These are phyloP conservation scores for Crithidia sp. DNA, from an alignment of 208 protist species.

Conservation along the genomic window DNA sequence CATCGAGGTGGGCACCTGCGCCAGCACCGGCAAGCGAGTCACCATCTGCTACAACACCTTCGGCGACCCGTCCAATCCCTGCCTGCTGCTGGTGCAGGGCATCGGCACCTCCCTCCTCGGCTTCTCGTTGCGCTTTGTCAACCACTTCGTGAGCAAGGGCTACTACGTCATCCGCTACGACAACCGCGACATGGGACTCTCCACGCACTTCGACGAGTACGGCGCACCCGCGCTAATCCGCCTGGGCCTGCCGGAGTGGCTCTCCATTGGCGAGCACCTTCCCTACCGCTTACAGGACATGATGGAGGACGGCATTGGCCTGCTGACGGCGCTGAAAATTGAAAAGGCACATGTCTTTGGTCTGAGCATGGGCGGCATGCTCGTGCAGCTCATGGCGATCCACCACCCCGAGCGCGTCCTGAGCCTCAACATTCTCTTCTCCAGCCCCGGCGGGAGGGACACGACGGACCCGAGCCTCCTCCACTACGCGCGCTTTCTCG, in stretches of 20 bases:
- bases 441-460: conserved; percentile 51
- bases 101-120: conserved; percentile 39
- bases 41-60: conserved; percentile 83
- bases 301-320: conserved; percentile 62
- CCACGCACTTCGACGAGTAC: conserved; percentile 62
- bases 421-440: conserved; percentile 65
- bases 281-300: conserved; percentile 78
- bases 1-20: conserved; percentile 61
- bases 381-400: conserved; percentile 77
- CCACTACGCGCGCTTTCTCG: conserved; percentile 42
- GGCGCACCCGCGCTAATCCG: conserved; percentile 41
- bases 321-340: conserved; percentile 61
- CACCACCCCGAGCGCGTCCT: conserved; percentile 56
- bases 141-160: conserved; percentile 45
- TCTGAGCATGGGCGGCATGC: conserved; percentile 83
- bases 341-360: conserved; percentile 73
- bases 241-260: conserved; percentile 49
- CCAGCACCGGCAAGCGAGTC: conserved; percentile 59
- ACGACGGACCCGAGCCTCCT: conserved; percentile 39
- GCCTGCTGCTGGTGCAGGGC: conserved; percentile 72
- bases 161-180: conserved; percentile 85
- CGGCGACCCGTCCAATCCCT: conserved; percentile 62
- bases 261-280: conserved; percentile 46
- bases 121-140: conserved; percentile 45
- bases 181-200: conserved; percentile 74